These are phyloP conservation scores for Prunus dulcis DNA, from an alignment of 306 rosid genomes.

Conservation along the genomic window DNA sequence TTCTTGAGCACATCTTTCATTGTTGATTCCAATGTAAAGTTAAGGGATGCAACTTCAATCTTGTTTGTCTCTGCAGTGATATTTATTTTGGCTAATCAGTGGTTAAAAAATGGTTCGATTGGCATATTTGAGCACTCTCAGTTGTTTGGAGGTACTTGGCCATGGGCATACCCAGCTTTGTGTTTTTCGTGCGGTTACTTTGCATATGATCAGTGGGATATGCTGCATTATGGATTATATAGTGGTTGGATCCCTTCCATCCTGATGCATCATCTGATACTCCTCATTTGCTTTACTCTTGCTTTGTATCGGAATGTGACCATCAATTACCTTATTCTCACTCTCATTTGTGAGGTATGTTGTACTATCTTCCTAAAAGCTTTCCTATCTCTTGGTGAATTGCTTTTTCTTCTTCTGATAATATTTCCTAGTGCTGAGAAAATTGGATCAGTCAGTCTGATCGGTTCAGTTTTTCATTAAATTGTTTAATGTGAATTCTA, in stretches of 20 bases:
- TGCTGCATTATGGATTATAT: constrained; percentile 67
- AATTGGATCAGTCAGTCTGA: neutral
- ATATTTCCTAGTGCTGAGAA: neutral
- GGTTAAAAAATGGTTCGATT: constrained; percentile 40
- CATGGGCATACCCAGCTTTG: constrained; percentile 80
- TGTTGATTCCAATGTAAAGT: neutral
- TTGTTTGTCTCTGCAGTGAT: constrained; percentile 53
- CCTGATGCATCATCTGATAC: constrained; percentile 80
- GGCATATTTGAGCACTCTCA: constrained; percentile 85
- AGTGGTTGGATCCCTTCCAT: constrained; percentile 81
- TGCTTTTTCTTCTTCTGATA: neutral
- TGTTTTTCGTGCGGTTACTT: constrained; percentile 97
- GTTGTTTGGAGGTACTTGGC: constrained; percentile 75
- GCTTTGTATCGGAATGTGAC: constrained; percentile 86
- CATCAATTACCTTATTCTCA: constrained; percentile 92
- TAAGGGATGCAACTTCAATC: neutral
- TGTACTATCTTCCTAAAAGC: neutral
- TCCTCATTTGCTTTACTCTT: constrained; percentile 88
- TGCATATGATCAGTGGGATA: constrained; percentile 97
- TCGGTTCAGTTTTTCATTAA: neutral
- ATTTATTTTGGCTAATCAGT: constrained; percentile 54
- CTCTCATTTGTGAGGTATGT: constrained; percentile 86
- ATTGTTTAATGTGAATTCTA: neutral
- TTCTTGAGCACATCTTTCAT: neutral
- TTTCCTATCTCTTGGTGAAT: neutral